These are phyloP conservation scores for button mushroom (Agaricus bisporus) DNA, from an alignment of 768 basidiomycete species.

Conservation along the genomic window DNA sequence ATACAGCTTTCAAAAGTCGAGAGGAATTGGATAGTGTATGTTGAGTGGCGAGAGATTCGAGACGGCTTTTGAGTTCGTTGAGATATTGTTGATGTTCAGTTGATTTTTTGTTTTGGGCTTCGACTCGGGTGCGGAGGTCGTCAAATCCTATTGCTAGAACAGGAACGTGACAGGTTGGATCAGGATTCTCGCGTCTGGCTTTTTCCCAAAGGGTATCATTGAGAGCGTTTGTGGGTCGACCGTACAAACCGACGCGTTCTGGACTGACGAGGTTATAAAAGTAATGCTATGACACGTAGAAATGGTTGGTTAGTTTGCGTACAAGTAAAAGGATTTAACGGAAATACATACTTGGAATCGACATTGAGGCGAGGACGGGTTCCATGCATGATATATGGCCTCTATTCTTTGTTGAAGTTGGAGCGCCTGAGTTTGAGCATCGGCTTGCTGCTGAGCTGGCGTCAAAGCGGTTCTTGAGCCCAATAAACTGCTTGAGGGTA, in stretches of 20 bases:
- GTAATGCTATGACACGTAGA: conserved; percentile 42
- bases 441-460: conserved; percentile 42
- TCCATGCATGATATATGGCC: conserved; percentile 64
- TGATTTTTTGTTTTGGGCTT: conserved; percentile 66
- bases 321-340: neutral
- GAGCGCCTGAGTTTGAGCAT: conserved; percentile 53
- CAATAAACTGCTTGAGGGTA: conserved; percentile 28
- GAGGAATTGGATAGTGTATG: conserved; percentile 65
- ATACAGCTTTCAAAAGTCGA: conserved; percentile 55
- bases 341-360: conserved; percentile 63
- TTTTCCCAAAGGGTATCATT: conserved; percentile 75
- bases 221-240: conserved; percentile 63
- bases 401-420: conserved; percentile 56
- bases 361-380: conserved; percentile 59
- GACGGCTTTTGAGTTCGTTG: conserved; percentile 63
- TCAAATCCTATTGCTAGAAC: conserved; percentile 80
- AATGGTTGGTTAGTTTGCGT: too few species aligned
- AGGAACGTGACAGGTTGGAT: conserved; percentile 64
- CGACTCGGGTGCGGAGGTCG: conserved; percentile 71
- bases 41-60: conserved; percentile 52
- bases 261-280: conserved; percentile 86
- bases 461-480: conserved; percentile 31
- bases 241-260: conserved; percentile 55
- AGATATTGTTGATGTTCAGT: conserved; percentile 62
- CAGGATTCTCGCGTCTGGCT: conserved; percentile 76